Evolutionary conservation across 768 basidiomycete genomes (phyloP), one percentile per base, ranked within the genome.

Genomic region (Phlebiopsis flavidoalba): DNA sequence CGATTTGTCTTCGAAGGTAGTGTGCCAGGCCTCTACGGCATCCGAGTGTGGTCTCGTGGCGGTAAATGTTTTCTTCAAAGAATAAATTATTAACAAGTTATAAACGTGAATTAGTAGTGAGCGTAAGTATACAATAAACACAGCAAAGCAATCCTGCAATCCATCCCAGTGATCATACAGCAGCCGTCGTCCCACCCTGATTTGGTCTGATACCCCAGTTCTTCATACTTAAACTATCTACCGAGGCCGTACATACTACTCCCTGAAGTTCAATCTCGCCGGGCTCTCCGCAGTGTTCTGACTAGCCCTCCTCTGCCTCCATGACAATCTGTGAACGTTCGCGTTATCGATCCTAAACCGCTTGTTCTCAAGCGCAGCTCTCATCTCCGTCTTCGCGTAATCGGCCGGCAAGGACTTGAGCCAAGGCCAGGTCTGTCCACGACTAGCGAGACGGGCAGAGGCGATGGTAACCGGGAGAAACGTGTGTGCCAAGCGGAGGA

Each of bases 361-460:
- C 68, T 73, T 79, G 57, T 79, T 72, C 50, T 67, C 65, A 36
- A 84, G 70, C 10, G 74, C 78, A 36, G 76, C 66, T 7, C 67
- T 66, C 46, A 84, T 76, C 6, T 80, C n/a, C 80, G 51, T 73
- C 70, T 46, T 36, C 50, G 45, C 61, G 51, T 31, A 17, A 22
- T n/a, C 45, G 50, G 33, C 51, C 58, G 10, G 59, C 61, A 57
- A 66, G 65, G 58, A 58, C 61, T n/a, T 43, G n/a, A 14, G 21
- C 59, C 80, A 63, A 83, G 74, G 31, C 75, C 76, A 3, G n/a
- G 81, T 82, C 63, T 79, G 77, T 7, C 77, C 83, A 10, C 81
- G n/a, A n/a, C 80, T 62, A 84, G 78, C 43, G 80, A 77, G 12
- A 83, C 78, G 12, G n/a, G 83, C 83, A 11, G 81, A 80, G 21